Evolutionary conservation across 2,329 filamentous ascomycete species (phyloP).

Genomic region (Pyricularia sp.): DNA sequence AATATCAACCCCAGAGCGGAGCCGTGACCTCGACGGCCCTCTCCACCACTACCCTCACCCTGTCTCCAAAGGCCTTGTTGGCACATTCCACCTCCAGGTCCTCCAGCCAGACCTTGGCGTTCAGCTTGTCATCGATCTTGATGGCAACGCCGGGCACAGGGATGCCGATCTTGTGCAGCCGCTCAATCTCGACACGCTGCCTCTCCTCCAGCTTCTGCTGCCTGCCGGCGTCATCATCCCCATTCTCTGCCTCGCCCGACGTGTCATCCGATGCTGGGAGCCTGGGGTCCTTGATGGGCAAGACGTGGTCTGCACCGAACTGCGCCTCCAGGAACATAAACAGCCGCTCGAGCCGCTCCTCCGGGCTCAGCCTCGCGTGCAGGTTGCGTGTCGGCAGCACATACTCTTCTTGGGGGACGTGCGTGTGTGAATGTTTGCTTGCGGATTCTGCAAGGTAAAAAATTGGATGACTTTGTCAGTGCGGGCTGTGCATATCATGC

Average conservation of each 20-base stretch:
- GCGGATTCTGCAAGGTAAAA: constrained; percentile 43
- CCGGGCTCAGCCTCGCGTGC: constrained; percentile 60
- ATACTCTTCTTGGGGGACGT: constrained; percentile 22
- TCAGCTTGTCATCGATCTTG: constrained; percentile 80
- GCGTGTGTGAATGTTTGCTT: constrained; percentile 43
- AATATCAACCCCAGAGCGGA: constrained; percentile 53
- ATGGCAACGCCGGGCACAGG: constrained; percentile 85
- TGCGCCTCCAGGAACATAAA: constrained; percentile 97
- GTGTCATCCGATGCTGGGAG: constrained; percentile 24
- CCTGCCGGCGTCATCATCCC: constrained; percentile 24
- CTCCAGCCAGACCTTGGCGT: constrained; percentile 87
- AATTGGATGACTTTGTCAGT: neutral
- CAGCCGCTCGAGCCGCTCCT: constrained; percentile 73
- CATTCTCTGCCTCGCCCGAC: constrained; percentile 13
- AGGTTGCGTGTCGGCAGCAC: constrained; percentile 50
- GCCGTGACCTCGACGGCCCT: constrained; percentile 80
- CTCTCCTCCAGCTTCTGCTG: constrained; percentile 37
- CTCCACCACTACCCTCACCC: constrained; percentile 84
- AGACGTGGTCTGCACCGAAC: constrained; percentile 76
- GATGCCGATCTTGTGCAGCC: constrained; percentile 76
- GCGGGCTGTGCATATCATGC: neutral
- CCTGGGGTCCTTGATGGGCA: constrained; percentile 62
- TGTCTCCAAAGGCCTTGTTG: constrained; percentile 69
- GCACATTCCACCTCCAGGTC: constrained; percentile 80
- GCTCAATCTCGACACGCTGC: constrained; percentile 60